Evolutionary conservation across 495 filamentous ascomycete genomes (phyloP), one percentile per base, ranked within the genome.

Genomic region (Neurospora pannonica): DNA sequence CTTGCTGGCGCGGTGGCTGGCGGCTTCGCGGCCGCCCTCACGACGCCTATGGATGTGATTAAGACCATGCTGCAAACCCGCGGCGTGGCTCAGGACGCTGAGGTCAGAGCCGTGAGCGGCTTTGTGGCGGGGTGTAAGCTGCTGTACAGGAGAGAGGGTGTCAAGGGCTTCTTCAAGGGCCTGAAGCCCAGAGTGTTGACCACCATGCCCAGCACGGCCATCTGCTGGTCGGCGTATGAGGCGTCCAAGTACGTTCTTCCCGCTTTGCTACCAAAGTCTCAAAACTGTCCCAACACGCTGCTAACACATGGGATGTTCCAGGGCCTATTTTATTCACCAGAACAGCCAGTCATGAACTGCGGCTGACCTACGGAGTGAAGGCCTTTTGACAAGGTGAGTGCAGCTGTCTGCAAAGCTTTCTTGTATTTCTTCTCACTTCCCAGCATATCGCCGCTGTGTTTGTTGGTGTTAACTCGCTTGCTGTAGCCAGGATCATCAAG

Each of bases 141-240:
- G 74, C 91, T 99, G 79, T 92, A 93, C 82, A 86, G 89, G 75
- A 89, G 93, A 78, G 94, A 97, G 78, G 96, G 96, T 71, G 88
- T 91, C 78, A 85, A 84, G 72, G 96, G 96, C 9, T 99, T 98
- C 84, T 93, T 97, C 79, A 94, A 95, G 76, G 96, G 96, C 28
- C 88, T 97, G 80, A 88, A 93, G 77, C 97, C 96, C 71, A 88
- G 96, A 73, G 93, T 99, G 42, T 89, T 99, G 75, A 97, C 95
- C 3, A 97, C 96, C 11, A 98, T 98, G 93, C 96, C 96, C 31
- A 97, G 94, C 83, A 98, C 96, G 40, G 96, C 96, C 5, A 99
- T 99, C 78, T 99, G 96, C 86, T 99, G 96, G 95, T 94, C 88
- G 74, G 93, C 88, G 70, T 86, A 84, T 77, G 87, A 89, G 76